Evolutionary conservation across 1,284 basidiomycete species (phyloP).

Genomic region (Puccinia novopanici): DNA sequence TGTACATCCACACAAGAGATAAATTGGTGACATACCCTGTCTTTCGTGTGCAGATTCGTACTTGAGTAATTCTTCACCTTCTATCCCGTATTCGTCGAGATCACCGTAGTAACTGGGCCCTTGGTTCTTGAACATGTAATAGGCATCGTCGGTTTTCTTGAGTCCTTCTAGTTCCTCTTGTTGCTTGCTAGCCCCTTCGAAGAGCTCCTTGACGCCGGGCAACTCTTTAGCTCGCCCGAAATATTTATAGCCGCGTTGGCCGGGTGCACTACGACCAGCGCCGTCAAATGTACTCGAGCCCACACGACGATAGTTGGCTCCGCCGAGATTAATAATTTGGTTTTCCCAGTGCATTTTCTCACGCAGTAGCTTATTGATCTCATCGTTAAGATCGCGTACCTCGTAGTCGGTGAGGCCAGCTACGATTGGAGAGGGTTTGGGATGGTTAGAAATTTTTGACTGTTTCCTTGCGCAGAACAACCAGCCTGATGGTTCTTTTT

Average conservation of each 20-base stretch:
- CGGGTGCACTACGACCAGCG: constrained; percentile 90
- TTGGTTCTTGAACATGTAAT: constrained; percentile 71
- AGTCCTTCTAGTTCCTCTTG: constrained; percentile 78
- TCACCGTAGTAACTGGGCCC: constrained; percentile 90
- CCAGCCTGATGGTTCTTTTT: not conserved
- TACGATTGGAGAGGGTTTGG: constrained; percentile 58
- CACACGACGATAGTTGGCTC: constrained; percentile 91
- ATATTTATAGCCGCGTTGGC: constrained; percentile 99
- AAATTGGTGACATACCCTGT: constrained; percentile 59
- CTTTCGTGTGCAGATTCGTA: constrained; percentile 74
- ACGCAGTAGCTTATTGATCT: constrained; percentile 92
- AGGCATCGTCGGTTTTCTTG: constrained; percentile 73
- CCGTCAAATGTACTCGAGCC: constrained; percentile 83
- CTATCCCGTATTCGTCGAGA: constrained; percentile 76
- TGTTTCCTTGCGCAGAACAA: not conserved
- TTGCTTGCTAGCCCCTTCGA: constrained; percentile 71
- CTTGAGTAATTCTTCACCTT: constrained; percentile 63
- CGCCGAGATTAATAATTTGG: constrained; percentile 89
- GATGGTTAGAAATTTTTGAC: not conserved
- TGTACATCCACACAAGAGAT: not conserved
- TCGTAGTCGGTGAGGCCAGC: constrained; percentile 93
- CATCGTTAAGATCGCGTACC: constrained; percentile 92
- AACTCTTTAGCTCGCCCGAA: constrained; percentile 96
- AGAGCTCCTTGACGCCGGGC: constrained; percentile 91
- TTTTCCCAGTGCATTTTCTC: constrained; percentile 98